Base-by-base conservation (phyloP, 306 rosid species). In the Trichosanthes cucumerina region DNA sequence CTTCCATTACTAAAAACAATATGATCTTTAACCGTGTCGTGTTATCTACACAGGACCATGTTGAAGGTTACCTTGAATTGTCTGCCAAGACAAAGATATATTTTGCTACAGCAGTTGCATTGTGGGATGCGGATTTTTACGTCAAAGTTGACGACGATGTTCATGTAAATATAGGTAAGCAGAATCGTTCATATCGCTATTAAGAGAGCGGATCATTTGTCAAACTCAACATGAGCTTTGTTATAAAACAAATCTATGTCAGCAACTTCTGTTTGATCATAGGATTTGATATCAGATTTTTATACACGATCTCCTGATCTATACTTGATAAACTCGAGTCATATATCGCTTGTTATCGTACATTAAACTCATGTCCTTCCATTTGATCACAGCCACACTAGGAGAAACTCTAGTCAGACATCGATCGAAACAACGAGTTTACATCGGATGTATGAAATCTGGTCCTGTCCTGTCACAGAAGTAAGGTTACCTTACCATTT, bases 381-480 rank as follows among this genome's bases (percentile, higher is more conserved):
- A 31, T 47, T 26, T 79, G 41, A 52, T 80, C 80, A 59, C 94
- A 96, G 99, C 97, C 53, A 96, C 99, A 58, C 88, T 96, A 71
- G 99, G 99, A 66, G 96, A 91, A 83, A 96, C 99, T 38, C 90
- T 96, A 19, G 93, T 86, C 58, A 86, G 99, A 86, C 98, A 96
- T 83, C 87, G 96, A 81, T 83, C 89, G 38, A 92, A 92, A 82
- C 89, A 79, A 36, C 88, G 90, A 66, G 80, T 91, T 47, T 96
- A 96, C 88, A 88, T 96, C 56, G 98, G 99, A 73, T 96, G 99
- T 96, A 96, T 96, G 99, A 96, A 96, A 91, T 96, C 99, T 57
- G 99, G 99, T 57, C 99, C 98, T 31, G 98, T 96, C 52, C 87
- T 96, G 66, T 76, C 93, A 57, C 99, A 91, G 76, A 92, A 92